These are phyloP conservation scores for Pythium aquatile DNA, from an alignment of 352 stramenopile species.

Conservation along the genomic window DNA sequence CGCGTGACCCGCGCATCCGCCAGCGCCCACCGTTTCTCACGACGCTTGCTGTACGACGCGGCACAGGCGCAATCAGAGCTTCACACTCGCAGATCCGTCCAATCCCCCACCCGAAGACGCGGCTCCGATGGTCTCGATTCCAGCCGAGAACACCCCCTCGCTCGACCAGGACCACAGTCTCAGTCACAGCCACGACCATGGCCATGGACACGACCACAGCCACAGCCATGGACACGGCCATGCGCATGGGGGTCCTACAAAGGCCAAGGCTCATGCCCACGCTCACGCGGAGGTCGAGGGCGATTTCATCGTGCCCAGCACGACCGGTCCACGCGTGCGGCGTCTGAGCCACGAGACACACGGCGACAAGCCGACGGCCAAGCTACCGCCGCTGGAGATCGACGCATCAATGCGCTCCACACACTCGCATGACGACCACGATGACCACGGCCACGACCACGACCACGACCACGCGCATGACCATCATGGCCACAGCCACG, in stretches of 20 bases:
- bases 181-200: conserved; percentile 15
- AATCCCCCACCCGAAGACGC: background rate
- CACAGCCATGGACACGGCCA: background rate
- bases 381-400: conserved; percentile 23
- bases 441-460: conserved; percentile 29
- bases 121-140: conserved; percentile 13
- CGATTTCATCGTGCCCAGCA: conserved; percentile 9
- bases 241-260: background rate
- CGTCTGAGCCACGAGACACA: conserved; percentile 12
- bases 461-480: conserved; percentile 32
- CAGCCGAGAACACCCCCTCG: conserved; percentile 11
- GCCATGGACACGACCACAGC: conserved; percentile 2
- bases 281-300: conserved; percentile 17
- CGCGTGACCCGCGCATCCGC: conserved; percentile 3
- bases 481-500: conserved; percentile 20
- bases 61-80: background rate
- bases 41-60: background rate
- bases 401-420: conserved; percentile 9
- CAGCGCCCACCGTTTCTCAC: background rate
- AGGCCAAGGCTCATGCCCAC: conserved; percentile 5
- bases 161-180: conserved; percentile 13
- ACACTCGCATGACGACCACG: conserved; percentile 34
- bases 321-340: conserved; percentile 5
- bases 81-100: conserved; percentile 6
- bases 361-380: background rate